A percentile compares a stretch with the other conserved stretches of the same genome.
Evolutionary conservation across 2,329 filamentous ascomycete genomes (phyloP).

Genomic region (Verticillium tricorpus): DNA sequence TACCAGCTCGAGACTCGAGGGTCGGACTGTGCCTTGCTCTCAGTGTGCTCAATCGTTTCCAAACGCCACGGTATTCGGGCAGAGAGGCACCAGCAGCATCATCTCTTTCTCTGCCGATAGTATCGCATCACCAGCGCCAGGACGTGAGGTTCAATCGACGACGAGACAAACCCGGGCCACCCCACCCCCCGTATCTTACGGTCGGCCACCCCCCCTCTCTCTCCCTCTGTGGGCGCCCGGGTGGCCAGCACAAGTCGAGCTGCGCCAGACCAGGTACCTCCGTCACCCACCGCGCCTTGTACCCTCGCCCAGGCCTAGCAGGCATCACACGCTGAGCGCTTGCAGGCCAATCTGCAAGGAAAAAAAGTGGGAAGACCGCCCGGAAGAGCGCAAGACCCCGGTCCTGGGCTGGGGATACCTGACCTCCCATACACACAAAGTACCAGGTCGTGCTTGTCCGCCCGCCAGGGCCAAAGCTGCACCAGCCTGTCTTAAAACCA

Average conservation of each 20-base stretch:
- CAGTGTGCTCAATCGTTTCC: no score
- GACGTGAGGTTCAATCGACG: background rate
- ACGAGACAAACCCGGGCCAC: background rate
- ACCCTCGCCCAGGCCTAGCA: background rate
- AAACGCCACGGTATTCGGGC: no score
- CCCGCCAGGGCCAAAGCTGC: conserved; percentile 10
- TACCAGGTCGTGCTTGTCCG: conserved; percentile 4
- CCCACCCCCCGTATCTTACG: conserved; percentile 3
- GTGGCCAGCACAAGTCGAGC: background rate
- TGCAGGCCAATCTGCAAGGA: conserved; percentile 13
- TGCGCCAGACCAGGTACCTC: background rate
- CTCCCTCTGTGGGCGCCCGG: background rate
- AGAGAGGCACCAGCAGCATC: background rate
- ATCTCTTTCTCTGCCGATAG: background rate
- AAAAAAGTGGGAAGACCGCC: conserved; percentile 7
- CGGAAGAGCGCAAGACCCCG: conserved; percentile 2
- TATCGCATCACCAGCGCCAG: background rate
- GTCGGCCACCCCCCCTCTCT: background rate
- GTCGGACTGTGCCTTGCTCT: no score
- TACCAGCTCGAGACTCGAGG: background rate
- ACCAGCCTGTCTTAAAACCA: conserved; percentile 8
- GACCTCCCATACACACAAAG: background rate
- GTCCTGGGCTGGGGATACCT: conserved; percentile 3
- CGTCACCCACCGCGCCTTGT: conserved; percentile 7
- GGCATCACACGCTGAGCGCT: conserved; percentile 5